phyloP scores from a whole-genome alignment of 192 early-diverging fungal species.

The Podila clonocystis region DNA sequence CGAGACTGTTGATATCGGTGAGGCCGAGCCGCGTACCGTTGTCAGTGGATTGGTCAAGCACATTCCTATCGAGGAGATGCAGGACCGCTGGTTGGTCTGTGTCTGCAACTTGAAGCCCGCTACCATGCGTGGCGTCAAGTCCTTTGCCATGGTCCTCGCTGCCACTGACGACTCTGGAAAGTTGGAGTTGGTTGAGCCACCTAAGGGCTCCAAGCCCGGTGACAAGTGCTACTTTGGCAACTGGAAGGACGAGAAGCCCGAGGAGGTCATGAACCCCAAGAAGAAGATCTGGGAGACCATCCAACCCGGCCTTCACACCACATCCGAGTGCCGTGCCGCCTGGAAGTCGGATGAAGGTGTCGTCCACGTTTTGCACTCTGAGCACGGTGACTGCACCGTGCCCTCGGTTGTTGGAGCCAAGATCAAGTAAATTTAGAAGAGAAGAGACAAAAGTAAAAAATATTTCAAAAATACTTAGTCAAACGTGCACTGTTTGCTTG shows the following conservation, averaged over 20 bases:
- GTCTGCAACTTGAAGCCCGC: conserved; percentile 97
- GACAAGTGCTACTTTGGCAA: conserved; percentile 93
- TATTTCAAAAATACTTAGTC: neutral
- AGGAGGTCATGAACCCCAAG: conserved; percentile 95
- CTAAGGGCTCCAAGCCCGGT: conserved; percentile 86
- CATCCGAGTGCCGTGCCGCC: conserved; percentile 71
- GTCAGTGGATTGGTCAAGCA: conserved; percentile 94
- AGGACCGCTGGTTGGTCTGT: conserved; percentile 72
- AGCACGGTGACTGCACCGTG: conserved; percentile 64
- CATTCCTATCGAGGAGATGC: conserved; percentile 91
- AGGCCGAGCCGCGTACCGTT: conserved; percentile 84
- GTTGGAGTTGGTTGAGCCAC: conserved; percentile 93
- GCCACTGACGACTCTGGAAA: conserved; percentile 87
- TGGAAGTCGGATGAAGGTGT: conserved; percentile 67
- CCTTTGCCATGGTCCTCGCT: conserved; percentile 94
- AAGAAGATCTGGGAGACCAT: conserved; percentile 99
- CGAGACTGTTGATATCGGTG: conserved; percentile 93
- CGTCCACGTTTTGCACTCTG: conserved; percentile 56
- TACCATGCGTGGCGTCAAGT: conserved; percentile 94
- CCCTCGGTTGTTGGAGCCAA: conserved; percentile 71
- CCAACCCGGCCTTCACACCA: conserved; percentile 86
- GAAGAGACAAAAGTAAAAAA: neutral
- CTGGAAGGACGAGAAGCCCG: conserved; percentile 85
- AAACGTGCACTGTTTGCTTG: neutral
- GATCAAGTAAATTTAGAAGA: conserved; percentile 70